Evolutionary conservation across 371 early-diverging fungal species (phyloP).

Genomic region (Cokeromyces recurvatus): DNA sequence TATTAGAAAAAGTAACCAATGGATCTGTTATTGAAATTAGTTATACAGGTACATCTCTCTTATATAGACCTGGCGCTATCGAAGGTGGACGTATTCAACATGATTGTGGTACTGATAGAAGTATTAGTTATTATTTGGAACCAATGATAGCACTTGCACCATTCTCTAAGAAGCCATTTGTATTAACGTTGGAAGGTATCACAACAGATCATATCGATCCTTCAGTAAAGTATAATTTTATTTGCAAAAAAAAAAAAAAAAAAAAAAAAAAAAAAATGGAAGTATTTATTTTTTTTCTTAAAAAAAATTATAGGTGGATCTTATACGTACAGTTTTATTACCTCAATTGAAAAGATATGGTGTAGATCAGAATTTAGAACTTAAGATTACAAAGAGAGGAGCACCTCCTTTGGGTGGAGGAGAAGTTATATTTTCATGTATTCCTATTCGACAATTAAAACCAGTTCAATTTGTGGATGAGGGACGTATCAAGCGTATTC

Average conservation of each 20-base stretch:
- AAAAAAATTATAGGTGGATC: constrained; percentile 85
- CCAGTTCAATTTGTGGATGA: constrained; percentile 79
- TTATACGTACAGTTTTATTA: constrained; percentile 85
- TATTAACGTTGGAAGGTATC: constrained; percentile 80
- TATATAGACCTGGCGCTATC: constrained; percentile 88
- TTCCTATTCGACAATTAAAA: constrained; percentile 74
- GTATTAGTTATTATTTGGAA: constrained; percentile 91
- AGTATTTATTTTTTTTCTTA: background rate
- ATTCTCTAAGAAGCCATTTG: constrained; percentile 84
- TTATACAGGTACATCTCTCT: constrained; percentile 85
- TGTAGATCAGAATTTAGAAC: constrained; percentile 74
- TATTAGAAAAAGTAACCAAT: constrained; percentile 91
- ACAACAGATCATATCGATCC: constrained; percentile 90
- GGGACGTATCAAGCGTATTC: constrained; percentile 87
- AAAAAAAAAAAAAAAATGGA: background rate
- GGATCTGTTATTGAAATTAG: constrained; percentile 89
- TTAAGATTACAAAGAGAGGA: constrained; percentile 90
- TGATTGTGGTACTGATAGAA: constrained; percentile 75
- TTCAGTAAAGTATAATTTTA: constrained; percentile 55
- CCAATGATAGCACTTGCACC: constrained; percentile 88
- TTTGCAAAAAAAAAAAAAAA: too few relatives aligned
- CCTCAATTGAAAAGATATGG: constrained; percentile 85
- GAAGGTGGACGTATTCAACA: constrained; percentile 83
- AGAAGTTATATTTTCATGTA: constrained; percentile 82
- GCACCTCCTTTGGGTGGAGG: constrained; percentile 97